phyloP scores from a whole-genome alignment of 352 stramenopile genomes.

The Globisporangium megalacanthum region DNA sequence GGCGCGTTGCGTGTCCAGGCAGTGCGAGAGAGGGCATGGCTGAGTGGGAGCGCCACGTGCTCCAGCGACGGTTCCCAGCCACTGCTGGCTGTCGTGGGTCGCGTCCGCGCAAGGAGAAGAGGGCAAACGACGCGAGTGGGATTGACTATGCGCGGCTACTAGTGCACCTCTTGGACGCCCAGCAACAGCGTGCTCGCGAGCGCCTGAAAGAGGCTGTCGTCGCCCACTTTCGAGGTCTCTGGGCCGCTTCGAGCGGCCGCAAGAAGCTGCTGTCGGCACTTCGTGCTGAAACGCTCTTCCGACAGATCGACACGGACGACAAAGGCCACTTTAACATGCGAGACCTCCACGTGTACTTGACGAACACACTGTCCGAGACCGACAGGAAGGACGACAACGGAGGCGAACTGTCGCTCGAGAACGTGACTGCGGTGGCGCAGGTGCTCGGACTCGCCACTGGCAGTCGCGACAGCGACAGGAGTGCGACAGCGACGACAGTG shows the following conservation, averaged over 20 bases:
- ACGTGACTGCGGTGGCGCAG: slow-evolving; percentile 1
- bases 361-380: neutral
- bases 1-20: slow-evolving; percentile 18
- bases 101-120: neutral
- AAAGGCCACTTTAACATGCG: slow-evolving; percentile 41
- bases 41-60: slow-evolving; percentile 36
- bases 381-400: no score
- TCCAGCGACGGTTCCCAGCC: slow-evolving; percentile 29
- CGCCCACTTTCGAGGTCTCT: slow-evolving; percentile 11
- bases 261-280: neutral
- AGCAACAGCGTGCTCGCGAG: slow-evolving; percentile 22
- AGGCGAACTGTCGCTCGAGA: slow-evolving; percentile 3
- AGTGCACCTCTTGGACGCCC: slow-evolving; percentile 37
- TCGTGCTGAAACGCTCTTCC: slow-evolving; percentile 23
- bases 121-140: neutral
- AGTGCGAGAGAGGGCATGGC: slow-evolving; percentile 4
- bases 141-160: slow-evolving; percentile 49
- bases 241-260: neutral
- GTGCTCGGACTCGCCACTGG: slow-evolving; percentile 18
- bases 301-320: slow-evolving; percentile 23
- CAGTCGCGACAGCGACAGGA: slow-evolving; percentile 1
- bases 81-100: neutral
- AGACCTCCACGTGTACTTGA: slow-evolving; percentile 22
- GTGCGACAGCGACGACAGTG: slow-evolving; percentile 2
- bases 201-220: slow-evolving; percentile 20